Percentiles rank a stretch among this genome's conserved stretches.
These are phyloP conservation scores for Apophysomyces trapeziformis DNA, from an alignment of 371 early-diverging fungal species.

Conservation along the genomic window DNA sequence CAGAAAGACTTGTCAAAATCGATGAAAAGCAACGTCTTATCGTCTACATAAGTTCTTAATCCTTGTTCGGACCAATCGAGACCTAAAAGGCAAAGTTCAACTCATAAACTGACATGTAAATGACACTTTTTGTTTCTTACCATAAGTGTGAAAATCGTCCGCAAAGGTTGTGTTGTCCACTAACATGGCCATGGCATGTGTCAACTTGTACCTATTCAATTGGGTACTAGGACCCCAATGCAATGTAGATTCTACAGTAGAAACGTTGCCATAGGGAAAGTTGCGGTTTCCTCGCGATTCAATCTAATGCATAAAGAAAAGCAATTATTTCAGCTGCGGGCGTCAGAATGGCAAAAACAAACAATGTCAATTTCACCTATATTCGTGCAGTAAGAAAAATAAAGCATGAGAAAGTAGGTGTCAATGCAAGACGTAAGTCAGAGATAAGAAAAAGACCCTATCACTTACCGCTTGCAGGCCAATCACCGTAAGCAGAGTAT, in stretches of 20 bases:
- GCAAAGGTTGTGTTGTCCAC: conserved; percentile 42
- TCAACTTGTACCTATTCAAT: conserved; percentile 45
- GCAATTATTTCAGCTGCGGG: neutral
- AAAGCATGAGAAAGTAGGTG: neutral
- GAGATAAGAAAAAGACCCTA: conserved; percentile 23
- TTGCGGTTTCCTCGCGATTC: conserved; percentile 67
- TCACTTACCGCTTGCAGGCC: conserved; percentile 75
- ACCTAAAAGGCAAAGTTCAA: conserved; percentile 13
- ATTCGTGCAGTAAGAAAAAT: neutral
- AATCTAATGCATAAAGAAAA: conserved; percentile 26
- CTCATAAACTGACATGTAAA: neutral
- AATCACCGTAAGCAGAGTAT: conserved; percentile 65
- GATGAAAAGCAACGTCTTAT: conserved; percentile 55
- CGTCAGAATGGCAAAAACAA: neutral
- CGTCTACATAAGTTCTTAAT: conserved; percentile 66
- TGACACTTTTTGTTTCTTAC: conserved; percentile 9
- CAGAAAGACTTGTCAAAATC: conserved; percentile 56
- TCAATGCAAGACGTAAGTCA: no score
- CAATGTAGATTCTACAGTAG: conserved; percentile 55
- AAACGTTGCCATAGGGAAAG: conserved; percentile 51
- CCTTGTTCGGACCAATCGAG: conserved; percentile 69
- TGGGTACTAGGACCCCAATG: conserved; percentile 67
- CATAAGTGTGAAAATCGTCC: conserved; percentile 49
- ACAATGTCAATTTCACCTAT: conserved; percentile 57
- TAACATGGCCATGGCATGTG: conserved; percentile 42